Evolutionary conservation across 73 alveolate genomes (phyloP), one percentile per base, ranked within the genome.

Genomic region (Paramecium sonneborni): DNA sequence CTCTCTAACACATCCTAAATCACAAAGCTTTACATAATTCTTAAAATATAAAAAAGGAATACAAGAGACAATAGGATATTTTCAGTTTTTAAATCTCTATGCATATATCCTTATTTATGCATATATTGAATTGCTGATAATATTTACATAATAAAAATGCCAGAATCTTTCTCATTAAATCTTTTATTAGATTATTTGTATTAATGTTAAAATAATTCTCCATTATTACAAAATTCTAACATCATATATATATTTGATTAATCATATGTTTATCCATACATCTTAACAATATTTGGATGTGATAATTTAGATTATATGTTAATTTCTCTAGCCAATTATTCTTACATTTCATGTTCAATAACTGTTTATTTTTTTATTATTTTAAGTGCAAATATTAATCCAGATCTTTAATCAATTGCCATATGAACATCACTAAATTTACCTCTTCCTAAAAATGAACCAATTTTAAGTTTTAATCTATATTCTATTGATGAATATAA

Each of bases 21-120:
- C 97, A 62, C 95, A 86, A 20, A 95, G 94, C 57, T 95, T 95
- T 4, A 93, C 85, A 41, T 57, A 35, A 57, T 85, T 76, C 88
- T 69, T 46, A 14, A 30, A 18, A 28, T 69, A 30, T 69, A 8
- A 23, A 8, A 57, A 10, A 30, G 11, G 24, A 69, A 28, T 69
- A 69, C 85, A n/a, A 76, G 32, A 14, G 88, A 76, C 11, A 76
- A 14, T 39, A 76, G 12, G 10, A 76, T 76, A 35, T 92, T 92
- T 52, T 92, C 95, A 23, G 95, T 92, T 56, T 92, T 92, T 28
- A 92, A 23, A 32, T 92, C 95, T 52, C 95, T 26, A 90, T 97
- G 99, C 85, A 98, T 96, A 26, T 94, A 95, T 11, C 98, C 95
- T 34, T 92, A 93, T 7, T 92, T 32, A 85, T 97, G 99, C 98